These are phyloP conservation scores for Aspergillus sp. DNA, from an alignment of 2,329 filamentous ascomycete genomes.

Conservation along the genomic window DNA sequence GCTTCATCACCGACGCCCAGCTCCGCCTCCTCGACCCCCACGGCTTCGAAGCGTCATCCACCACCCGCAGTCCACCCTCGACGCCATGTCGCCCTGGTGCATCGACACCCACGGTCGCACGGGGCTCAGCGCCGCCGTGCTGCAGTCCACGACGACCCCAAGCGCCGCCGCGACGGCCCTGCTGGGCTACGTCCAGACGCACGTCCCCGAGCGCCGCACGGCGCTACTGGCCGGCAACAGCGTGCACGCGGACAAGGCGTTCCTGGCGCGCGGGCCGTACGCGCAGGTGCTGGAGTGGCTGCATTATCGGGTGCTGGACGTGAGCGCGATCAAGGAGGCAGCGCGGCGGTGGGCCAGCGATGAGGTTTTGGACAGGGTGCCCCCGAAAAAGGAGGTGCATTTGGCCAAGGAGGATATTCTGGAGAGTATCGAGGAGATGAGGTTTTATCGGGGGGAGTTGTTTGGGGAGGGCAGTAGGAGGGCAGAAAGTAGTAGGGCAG, in stretches of 20 bases:
- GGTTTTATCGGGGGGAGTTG: conserved; percentile 65
- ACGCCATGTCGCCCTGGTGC: conserved; percentile 85
- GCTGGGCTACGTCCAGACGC: conserved; percentile 65
- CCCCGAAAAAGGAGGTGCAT: conserved; percentile 66
- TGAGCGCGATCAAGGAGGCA: conserved; percentile 87
- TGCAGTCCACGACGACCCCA: conserved; percentile 63
- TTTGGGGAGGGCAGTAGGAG: too few species aligned
- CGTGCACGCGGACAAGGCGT: conserved; percentile 80
- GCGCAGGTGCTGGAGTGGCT: conserved; percentile 63
- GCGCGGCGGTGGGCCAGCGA: conserved; percentile 66
- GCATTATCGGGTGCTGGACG: conserved; percentile 84
- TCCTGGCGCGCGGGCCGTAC: conserved; percentile 68
- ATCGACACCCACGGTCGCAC: conserved; percentile 65
- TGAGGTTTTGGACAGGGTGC: conserved; percentile 52
- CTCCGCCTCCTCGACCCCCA: conserved; percentile 64
- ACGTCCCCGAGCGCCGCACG: conserved; percentile 56
- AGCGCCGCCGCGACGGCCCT: conserved; percentile 63
- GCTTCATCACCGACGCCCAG: conserved; percentile 75
- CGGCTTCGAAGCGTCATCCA: conserved; percentile 76
- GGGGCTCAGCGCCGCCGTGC: conserved; percentile 70
- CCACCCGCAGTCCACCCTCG: conserved; percentile 59
- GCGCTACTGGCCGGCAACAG: conserved; percentile 84
- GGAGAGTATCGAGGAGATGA: conserved; percentile 89
- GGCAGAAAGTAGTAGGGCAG: too few species aligned
- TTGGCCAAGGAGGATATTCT: conserved; percentile 82